Evolutionary conservation across 495 filamentous ascomycete species (phyloP), one percentile per base, ranked within the genome.

Genomic region (Neurospora tetrasperma): DNA sequence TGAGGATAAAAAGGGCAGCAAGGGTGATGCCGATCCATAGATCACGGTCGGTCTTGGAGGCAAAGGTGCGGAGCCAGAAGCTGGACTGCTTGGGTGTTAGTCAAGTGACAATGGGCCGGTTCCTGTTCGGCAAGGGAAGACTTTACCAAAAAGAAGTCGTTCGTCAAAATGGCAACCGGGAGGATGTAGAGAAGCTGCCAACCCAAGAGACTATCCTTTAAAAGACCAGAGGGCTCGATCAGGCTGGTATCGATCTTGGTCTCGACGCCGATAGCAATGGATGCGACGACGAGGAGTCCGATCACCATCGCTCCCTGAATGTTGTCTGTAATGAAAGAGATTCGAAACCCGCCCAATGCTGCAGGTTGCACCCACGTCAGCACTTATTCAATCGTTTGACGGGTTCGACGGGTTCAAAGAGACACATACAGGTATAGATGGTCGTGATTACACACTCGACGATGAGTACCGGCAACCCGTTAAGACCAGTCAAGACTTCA

Each of bases 1-100:
- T 78, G 44, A 90, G 84, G 42, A 90, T 85, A 69, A 82, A 86
- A 9, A 89, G 78, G 14, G 87, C 85, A 23, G 92, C 91, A 20
- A 91, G 81, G n/a, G 84, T 84, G 42, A 90, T 84, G 12, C 91
- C 91, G 71, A 92, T 84, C 83, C 86, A 88, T n/a, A 94, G 86
- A 75, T 93, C 92, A 72, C 84, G 89, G 82, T 94, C 92, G 1
- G 91, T 91, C 76, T 89, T 90, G 72, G 90, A 90, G 27, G 91
- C 90, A 78, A 94, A 94, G n/a, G 92, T 91, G 69, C 91, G 89
- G 76, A 93, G 88, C 91, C 91, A 94, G 82, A 91, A 93, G 73
- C 87, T 87, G 70, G 90, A 91, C 75, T 79, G 42, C 68, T 14
- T 9, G 38, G 27, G 11, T 18, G 41, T 66, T 35, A 68, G 48